Base-by-base conservation (phyloP, 345 rosid genomes). In the Raphanus sativus region DNA sequence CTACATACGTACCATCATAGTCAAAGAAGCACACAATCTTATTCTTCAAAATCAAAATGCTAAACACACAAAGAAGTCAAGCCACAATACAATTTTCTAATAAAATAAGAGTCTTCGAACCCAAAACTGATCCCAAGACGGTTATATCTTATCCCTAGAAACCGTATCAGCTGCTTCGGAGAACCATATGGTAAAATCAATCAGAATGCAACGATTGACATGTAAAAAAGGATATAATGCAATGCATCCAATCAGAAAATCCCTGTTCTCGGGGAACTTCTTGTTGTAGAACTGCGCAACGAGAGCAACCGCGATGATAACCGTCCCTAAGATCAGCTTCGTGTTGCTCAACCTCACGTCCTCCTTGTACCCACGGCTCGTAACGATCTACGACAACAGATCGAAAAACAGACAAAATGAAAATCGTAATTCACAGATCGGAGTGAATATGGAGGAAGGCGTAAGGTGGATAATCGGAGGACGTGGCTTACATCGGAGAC, bases 211-310 rank as follows among this genome's bases (percentile, higher is more conserved):
- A 61, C 6, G 12, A 32, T 4, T 62, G 26, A 66, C 6, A 3
- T 24, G 1, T 33, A 21, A 55, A 85, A 59, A 86, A 88, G 99
- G 98, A 96, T 96, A 96, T 96, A 86, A 93, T 52, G 17, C 87
- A 69, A 96, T 90, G 90, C 99, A 96, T 48, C 77, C 89, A 73
- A 96, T 90, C 84, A 93, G 79, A 77, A 93, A 93, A 42, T 91
- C 89, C 4, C 85, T 80, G 70, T 96, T 96, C 87, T 96, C 96
- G 1, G 98, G 98, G 82, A 96, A 96, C 77, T 96, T 96, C 88
- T 93, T 96, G 63, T 93, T 96, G 96, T 96, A 96, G 73, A 96
- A 96, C 86, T 96, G 99, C 58, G 98, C 98, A 75, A 91, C 70
- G 59, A 96, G 92, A 61, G 99, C 99, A 62, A 93, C 88, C 1